These are phyloP conservation scores for Suhomyces choctaworum DNA, from an alignment of 1,139 yeast species.

Conservation along the genomic window DNA sequence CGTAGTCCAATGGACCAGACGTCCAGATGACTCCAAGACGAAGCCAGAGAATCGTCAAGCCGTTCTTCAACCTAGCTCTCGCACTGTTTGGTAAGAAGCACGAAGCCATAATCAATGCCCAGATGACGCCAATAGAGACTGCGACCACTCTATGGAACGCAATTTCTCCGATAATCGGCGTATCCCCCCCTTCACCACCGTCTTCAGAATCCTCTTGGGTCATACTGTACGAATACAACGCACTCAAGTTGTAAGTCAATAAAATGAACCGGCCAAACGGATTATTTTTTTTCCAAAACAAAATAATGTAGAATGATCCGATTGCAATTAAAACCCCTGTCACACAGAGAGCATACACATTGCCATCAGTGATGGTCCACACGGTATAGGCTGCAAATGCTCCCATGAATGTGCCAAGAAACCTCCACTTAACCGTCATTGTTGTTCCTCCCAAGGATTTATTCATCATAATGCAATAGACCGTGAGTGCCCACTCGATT, in stretches of 20 bases:
- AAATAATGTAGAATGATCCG: constrained; percentile 67
- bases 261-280: constrained; percentile 73
- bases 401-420: constrained; percentile 75
- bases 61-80: constrained; percentile 61
- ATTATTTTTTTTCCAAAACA: constrained; percentile 63
- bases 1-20: constrained; percentile 51
- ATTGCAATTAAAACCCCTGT: constrained; percentile 62
- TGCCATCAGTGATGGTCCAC: constrained; percentile 62
- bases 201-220: constrained; percentile 60
- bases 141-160: constrained; percentile 78
- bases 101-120: constrained; percentile 72
- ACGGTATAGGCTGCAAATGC: constrained; percentile 58
- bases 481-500: constrained; percentile 82
- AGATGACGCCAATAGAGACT: constrained; percentile 69
- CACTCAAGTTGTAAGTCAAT: constrained; percentile 76
- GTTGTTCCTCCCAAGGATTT: constrained; percentile 86
- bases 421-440: constrained; percentile 74
- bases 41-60: constrained; percentile 71
- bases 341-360: constrained; percentile 52
- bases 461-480: constrained; percentile 82
- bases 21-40: constrained; percentile 84
- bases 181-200: constrained; percentile 69
- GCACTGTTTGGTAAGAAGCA: constrained; percentile 76
- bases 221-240: constrained; percentile 72
- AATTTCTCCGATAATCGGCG: constrained; percentile 70